A percentile compares a stretch with the other conserved stretches of the same genome.
These are phyloP conservation scores for Acacia pycnantha DNA, from an alignment of 331 rosid genomes.

Conservation along the genomic window DNA sequence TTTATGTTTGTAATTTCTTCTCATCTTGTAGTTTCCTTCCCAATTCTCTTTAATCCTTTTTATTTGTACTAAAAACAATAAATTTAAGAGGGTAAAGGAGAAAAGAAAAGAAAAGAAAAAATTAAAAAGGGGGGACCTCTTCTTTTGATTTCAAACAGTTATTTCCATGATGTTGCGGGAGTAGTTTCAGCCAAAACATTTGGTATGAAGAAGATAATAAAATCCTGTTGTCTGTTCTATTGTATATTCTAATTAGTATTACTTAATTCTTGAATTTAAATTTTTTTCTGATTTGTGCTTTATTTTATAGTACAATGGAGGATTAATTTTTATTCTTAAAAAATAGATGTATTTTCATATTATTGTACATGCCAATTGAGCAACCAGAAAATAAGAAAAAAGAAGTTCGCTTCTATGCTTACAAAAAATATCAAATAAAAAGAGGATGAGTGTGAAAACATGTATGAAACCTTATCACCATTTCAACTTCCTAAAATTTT, in stretches of 20 bases:
- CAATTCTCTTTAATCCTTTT: no score
- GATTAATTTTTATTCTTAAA: not conserved
- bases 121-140: not conserved
- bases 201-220: not conserved
- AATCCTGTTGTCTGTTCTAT: not conserved
- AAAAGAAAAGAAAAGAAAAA: no score
- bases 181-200: not conserved
- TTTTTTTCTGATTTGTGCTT: not conserved
- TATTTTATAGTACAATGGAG: not conserved
- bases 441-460: not conserved
- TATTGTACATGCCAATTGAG: not conserved
- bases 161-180: not conserved
- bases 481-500: not conserved
- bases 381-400: not conserved
- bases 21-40: no score
- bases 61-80: no score
- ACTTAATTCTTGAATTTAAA: not conserved
- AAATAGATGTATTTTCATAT: not conserved
- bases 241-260: not conserved
- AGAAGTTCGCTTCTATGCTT: not conserved
- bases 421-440: not conserved
- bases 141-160: slow-evolving; percentile 24
- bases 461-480: not conserved
- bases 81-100: no score
- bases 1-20: no score